Evolutionary conservation across 208 protist genomes (phyloP).

Genomic region (Chromosphaera perkinsii): DNA sequence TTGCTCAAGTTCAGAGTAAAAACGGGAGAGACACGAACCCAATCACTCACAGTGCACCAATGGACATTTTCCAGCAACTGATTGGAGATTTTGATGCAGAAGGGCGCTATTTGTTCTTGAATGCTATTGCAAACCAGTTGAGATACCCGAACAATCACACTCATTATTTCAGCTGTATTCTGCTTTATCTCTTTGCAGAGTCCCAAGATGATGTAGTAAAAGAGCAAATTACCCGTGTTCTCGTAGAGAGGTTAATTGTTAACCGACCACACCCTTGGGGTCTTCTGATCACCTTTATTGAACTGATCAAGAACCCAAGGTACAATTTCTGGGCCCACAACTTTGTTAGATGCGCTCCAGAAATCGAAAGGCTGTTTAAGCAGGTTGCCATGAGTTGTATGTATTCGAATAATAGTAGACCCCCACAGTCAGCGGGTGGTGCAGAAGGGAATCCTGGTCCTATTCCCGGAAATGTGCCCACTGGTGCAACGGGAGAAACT

Average conservation of each 20-base stretch:
- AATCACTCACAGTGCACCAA: constrained; percentile 55
- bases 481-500: too few relatives aligned
- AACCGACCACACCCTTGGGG: constrained; percentile 97
- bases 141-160: constrained; percentile 98
- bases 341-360: constrained; percentile 78
- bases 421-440: too few relatives aligned
- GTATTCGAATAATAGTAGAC: too few relatives aligned
- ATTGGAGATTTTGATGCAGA: constrained; percentile 74
- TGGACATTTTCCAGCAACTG: constrained; percentile 89
- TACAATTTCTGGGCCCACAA: constrained; percentile 86
- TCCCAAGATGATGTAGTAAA: constrained; percentile 74
- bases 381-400: constrained; percentile 66
- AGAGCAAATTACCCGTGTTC: constrained; percentile 87
- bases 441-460: too few relatives aligned
- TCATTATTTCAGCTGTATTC: constrained; percentile 94
- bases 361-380: constrained; percentile 85
- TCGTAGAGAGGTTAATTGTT: constrained; percentile 93
- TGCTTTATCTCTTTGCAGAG: constrained; percentile 90
- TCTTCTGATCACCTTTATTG: constrained; percentile 96
- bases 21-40: constrained; percentile 8
- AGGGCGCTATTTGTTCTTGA: constrained; percentile 22
- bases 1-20: constrained; percentile 27
- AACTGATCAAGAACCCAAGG: constrained; percentile 83
- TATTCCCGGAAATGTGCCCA: too few relatives aligned
- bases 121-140: constrained; percentile 91